phyloP scores from a whole-genome alignment of 306 rosid genomes.

The Quercus alba region DNA sequence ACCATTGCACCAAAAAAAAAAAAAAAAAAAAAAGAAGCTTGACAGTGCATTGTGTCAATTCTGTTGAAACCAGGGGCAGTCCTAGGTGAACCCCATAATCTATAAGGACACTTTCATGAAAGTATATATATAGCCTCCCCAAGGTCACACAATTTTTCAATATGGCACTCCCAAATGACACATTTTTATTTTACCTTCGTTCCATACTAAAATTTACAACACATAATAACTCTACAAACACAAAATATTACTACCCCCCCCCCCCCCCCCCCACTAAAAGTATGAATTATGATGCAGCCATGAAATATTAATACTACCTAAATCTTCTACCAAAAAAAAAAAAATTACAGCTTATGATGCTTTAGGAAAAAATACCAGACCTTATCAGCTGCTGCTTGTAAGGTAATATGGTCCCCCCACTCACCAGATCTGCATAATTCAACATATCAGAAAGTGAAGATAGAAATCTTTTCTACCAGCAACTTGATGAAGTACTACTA shows the following conservation, averaged over 20 bases:
- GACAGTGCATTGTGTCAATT: background rate
- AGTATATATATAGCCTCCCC: no score
- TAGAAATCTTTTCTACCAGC: background rate
- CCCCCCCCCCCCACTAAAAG: no score
- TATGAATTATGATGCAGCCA: background rate
- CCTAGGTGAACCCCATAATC: no score
- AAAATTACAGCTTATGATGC: background rate
- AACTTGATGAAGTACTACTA: conserved; percentile 10
- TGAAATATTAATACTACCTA: conserved; percentile 10
- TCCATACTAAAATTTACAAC: no score
- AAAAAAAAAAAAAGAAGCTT: background rate
- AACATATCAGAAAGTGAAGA: conserved; percentile 25
- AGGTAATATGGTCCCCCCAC: conserved; percentile 98
- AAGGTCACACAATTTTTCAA: no score
- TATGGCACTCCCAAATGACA: no score
- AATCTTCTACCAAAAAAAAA: background rate
- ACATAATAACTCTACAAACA: no score
- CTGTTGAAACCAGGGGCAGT: background rate
- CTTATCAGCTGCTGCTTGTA: conserved; percentile 97
- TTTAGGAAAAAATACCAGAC: conserved; percentile 23
- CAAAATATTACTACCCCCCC: no score
- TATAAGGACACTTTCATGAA: no score
- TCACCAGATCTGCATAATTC: conserved; percentile 69
- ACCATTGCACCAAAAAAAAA: background rate
- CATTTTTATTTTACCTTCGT: no score